A percentile compares a stretch with the other conserved stretches of the same genome.
Conservation (phyloP, 75 land plant species). For the Selaginella moellendorffii region DNA sequence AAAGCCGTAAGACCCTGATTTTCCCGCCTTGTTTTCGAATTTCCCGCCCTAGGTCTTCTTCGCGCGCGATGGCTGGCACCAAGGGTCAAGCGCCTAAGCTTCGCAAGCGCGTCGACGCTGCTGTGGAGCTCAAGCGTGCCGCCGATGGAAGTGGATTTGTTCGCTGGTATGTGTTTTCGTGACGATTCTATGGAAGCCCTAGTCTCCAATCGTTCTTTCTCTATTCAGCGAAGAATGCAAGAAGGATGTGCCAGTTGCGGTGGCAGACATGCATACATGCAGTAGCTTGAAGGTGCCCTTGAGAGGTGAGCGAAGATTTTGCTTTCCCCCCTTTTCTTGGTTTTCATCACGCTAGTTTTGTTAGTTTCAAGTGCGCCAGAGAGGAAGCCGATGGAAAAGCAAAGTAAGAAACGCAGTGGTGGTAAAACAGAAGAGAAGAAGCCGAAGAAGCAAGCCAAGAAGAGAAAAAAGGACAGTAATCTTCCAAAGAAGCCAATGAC, state of each 20-base stretch:
- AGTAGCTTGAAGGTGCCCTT: not conserved
- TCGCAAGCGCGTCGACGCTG: not conserved
- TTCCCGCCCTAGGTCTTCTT: too few species aligned
- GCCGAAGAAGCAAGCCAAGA: not conserved
- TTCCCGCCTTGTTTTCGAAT: too few species aligned
- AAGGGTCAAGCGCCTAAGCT: conserved; percentile 1
- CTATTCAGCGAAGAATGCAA: conserved; percentile 1
- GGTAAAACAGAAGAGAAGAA: not conserved
- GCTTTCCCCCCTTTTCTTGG: not conserved
- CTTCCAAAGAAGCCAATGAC: not conserved
- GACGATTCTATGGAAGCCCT: not conserved
- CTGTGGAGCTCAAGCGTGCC: not conserved
- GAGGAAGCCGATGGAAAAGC: too few species aligned
- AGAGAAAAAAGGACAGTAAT: not conserved
- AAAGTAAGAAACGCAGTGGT: not conserved
- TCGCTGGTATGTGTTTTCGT: conserved; percentile 1
- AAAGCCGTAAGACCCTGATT: too few species aligned
- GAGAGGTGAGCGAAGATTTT: not conserved
- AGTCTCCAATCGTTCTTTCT: not conserved
- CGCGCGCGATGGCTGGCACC: conserved; percentile 1
- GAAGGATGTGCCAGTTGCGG: conserved; percentile 2
- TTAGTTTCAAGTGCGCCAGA: too few species aligned
- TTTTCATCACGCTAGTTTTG: not conserved
- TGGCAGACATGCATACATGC: conserved; percentile 2
- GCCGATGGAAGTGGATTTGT: conserved; percentile 1